Base-by-base conservation (phyloP, 164 flowering plant genomes). In the Umbellularia californica region DNA sequence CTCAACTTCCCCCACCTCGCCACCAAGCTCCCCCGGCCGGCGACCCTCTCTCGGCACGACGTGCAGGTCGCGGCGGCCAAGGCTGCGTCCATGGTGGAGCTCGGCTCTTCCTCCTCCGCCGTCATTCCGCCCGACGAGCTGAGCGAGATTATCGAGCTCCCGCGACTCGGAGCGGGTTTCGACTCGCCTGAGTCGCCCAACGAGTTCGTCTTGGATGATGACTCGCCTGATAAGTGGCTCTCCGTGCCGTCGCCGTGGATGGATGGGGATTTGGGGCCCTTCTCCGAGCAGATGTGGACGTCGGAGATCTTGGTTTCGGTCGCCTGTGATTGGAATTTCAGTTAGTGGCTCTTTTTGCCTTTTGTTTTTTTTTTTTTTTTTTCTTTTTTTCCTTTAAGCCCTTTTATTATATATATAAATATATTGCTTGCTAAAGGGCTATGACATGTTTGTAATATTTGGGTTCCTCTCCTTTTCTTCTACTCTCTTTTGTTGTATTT, bases 1-100 rank as follows among this genome's bases (percentile, higher is more conserved):
- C 89, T 93, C 58, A 93, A 91, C 65, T 93, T 91, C 79, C 97
- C 97, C 1, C 82, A 90, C 17, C 88, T 90, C 76, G 88, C 84
- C 27, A 79, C 47, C 13, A 74, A 79, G 3, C 77, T 91, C 1
- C 95, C 97, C 25, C 88, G 91, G 0, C 93, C 97, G 0, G 86
- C 73, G 0, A 80, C 94, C 0, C 79, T 78, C 0, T 75, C 87
- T 1, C 92, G 93, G 0, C 84, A 87, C 2, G 93, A 92, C 74
- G 78, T 92, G 17, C 95, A 90, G 55, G 89, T 87, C 0, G 97
- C 97, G 0, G 97, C 97, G 0, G 83, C 90, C 0, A 81, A 86
- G 41, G 97, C 97, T 0, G 97, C 97, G 0, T 78, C 88, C 15
- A 90, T 92, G 97, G 85, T 82, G 65, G 55, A 82, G 3, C 76